Evolutionary conservation across 768 basidiomycete genomes (phyloP).

Genomic region (Hemileccinum rubropunctum): DNA sequence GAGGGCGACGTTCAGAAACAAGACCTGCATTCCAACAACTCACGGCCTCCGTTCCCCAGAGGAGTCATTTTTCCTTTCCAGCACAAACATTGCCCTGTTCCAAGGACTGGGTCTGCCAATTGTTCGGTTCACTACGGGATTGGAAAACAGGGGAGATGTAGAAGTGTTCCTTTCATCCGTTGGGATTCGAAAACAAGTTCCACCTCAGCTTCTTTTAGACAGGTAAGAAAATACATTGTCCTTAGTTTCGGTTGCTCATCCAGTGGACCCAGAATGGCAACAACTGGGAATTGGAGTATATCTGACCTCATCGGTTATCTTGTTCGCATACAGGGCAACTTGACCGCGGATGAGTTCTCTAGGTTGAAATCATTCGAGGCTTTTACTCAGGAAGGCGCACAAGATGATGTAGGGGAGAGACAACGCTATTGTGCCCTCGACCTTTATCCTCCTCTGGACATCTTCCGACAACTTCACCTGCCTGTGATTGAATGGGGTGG

Average conservation of each 20-base stretch:
- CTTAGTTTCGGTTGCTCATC: neutral
- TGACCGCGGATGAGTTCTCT: constrained; percentile 16
- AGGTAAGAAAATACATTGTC: constrained; percentile 43
- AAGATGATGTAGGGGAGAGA: constrained; percentile 23
- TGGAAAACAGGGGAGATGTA: no score
- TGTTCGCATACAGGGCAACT: constrained; percentile 61
- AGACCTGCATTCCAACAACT: constrained; percentile 44
- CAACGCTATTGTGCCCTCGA: constrained; percentile 59
- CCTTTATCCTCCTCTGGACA: constrained; percentile 78
- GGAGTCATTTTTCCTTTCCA: constrained; percentile 79
- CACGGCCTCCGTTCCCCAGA: constrained; percentile 65
- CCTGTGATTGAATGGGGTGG: constrained; percentile 85
- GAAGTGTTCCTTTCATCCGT: no score
- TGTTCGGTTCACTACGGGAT: constrained; percentile 34
- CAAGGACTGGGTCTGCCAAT: constrained; percentile 67
- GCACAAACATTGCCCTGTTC: constrained; percentile 68
- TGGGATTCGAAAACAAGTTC: no score
- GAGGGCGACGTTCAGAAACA: constrained; percentile 35
- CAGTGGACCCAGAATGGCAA: constrained; percentile 43
- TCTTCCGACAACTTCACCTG: constrained; percentile 65
- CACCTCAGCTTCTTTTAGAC: constrained; percentile 48
- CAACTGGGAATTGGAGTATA: constrained; percentile 68
- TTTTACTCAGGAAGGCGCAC: constrained; percentile 34
- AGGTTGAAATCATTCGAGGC: no score
- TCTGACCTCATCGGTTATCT: constrained; percentile 82